A percentile compares a stretch with the other conserved stretches of the same genome.
Conservation (phyloP, 768 basidiomycete genomes). For the Crassisporium funariophilum region DNA sequence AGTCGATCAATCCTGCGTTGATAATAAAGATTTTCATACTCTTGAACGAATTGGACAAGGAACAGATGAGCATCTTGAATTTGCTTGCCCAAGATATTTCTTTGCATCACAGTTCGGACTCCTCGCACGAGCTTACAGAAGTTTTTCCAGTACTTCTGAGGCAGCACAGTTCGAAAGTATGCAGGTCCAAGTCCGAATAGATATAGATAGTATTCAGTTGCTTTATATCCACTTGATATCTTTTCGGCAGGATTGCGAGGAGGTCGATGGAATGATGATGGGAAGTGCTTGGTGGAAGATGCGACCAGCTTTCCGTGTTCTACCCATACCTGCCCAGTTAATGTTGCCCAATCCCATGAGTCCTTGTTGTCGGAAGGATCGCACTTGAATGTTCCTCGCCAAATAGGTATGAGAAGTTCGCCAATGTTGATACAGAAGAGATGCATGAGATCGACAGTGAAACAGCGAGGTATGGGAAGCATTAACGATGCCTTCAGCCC, state of each 20-base stretch:
- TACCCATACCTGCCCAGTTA: constrained; percentile 21
- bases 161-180: constrained; percentile 22
- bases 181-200: constrained; percentile 28
- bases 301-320: constrained; percentile 30
- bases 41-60: constrained; percentile 25
- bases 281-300: constrained; percentile 14
- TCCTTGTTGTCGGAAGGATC: constrained; percentile 15
- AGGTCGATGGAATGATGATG: constrained; percentile 16
- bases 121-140: constrained; percentile 30
- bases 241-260: constrained; percentile 29
- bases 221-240: constrained; percentile 33
- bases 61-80: constrained; percentile 22
- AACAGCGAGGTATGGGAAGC: constrained; percentile 27
- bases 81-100: constrained; percentile 12
- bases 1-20: constrained; percentile 23
- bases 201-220: constrained; percentile 29
- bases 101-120: constrained; percentile 10
- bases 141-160: constrained; percentile 20
- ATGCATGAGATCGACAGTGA: constrained; percentile 35
- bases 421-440: constrained; percentile 27
- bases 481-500: constrained; percentile 19
- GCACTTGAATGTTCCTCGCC: constrained; percentile 30
- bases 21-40: constrained; percentile 37
- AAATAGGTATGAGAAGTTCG: constrained; percentile 29
- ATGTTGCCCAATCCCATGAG: constrained; percentile 30